Conservation (phyloP, 495 filamentous ascomycete genomes). For the Penicillium riverlandense region DNA sequence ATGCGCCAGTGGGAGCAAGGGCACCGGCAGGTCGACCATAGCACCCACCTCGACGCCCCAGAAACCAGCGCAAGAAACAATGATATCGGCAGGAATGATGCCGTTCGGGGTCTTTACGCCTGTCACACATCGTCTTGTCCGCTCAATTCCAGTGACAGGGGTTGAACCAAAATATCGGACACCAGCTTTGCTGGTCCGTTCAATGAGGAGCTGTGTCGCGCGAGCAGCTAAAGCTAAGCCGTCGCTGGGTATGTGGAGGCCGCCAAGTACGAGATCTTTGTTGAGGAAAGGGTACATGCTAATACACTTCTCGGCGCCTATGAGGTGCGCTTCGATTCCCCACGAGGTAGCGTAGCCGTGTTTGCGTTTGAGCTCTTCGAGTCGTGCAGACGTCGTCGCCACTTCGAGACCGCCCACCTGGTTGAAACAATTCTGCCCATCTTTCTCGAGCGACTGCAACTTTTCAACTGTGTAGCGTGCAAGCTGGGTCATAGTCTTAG, state of each 20-base stretch:
- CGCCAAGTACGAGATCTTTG: constrained; percentile 37
- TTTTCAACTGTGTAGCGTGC: constrained; percentile 45
- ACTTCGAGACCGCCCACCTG: constrained; percentile 44
- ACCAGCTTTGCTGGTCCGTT: constrained; percentile 36
- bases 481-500: constrained; percentile 43
- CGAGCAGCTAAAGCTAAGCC: constrained; percentile 43
- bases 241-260: constrained; percentile 43
- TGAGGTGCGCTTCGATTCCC: constrained; percentile 36
- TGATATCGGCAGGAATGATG: constrained; percentile 37
- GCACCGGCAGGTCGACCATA: constrained; percentile 42
- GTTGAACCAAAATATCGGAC: constrained; percentile 40
- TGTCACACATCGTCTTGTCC: constrained; percentile 25
- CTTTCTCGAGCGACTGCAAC: constrained; percentile 31
- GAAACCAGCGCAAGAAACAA: constrained; percentile 47
- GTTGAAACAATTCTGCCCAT: constrained; percentile 40
- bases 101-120: constrained; percentile 35
- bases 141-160: constrained; percentile 38
- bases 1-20: constrained; percentile 43
- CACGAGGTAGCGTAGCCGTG: constrained; percentile 42
- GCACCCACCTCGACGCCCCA: constrained; percentile 47
- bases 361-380: constrained; percentile 45
- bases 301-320: constrained; percentile 36
- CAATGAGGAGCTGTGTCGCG: constrained; percentile 42
- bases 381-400: constrained; percentile 40
- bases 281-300: constrained; percentile 37